phyloP scores from a whole-genome alignment of 1,139 yeast genomes.

The Taphrina betulina region DNA sequence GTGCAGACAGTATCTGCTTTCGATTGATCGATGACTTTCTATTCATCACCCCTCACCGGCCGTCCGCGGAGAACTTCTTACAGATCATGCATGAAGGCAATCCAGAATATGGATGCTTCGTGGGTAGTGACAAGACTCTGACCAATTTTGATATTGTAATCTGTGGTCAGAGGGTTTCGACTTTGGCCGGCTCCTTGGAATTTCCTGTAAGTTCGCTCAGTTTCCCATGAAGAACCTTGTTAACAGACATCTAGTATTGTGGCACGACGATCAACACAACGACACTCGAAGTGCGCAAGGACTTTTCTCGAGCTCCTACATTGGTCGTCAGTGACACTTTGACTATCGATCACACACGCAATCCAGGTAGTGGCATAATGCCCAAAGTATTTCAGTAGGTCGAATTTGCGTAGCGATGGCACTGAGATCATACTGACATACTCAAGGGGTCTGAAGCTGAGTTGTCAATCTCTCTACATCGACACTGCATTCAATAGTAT shows the following conservation, averaged over 20 bases:
- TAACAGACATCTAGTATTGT: constrained; percentile 37
- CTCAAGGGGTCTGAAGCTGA: constrained; percentile 28
- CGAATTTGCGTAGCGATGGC: too few relatives aligned
- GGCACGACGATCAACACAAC: constrained; percentile 36
- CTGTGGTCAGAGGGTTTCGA: constrained; percentile 22
- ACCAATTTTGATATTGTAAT: constrained; percentile 40
- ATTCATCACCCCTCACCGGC: constrained; percentile 53
- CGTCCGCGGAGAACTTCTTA: constrained; percentile 42
- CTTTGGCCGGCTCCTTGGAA: constrained; percentile 21
- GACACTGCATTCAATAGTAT: constrained; percentile 35
- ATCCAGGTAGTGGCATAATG: constrained; percentile 32
- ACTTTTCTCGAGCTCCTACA: constrained; percentile 33
- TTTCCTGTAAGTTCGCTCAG: constrained; percentile 10
- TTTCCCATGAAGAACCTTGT: too few relatives aligned
- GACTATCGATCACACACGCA: constrained; percentile 33
- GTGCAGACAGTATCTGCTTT: constrained; percentile 43
- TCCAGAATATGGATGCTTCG: constrained; percentile 57
- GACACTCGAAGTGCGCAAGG: constrained; percentile 37
- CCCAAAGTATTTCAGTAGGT: constrained; percentile 34
- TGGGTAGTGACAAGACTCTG: constrained; percentile 59
- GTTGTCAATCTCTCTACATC: constrained; percentile 32
- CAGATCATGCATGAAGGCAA: constrained; percentile 41
- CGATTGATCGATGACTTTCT: constrained; percentile 86
- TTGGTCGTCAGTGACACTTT: constrained; percentile 31
- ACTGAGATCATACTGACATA: constrained; percentile 5